Percentiles rank a stretch among this genome's conserved stretches.
phyloP scores from a whole-genome alignment of 768 basidiomycete genomes.

The Suillus luteus region DNA sequence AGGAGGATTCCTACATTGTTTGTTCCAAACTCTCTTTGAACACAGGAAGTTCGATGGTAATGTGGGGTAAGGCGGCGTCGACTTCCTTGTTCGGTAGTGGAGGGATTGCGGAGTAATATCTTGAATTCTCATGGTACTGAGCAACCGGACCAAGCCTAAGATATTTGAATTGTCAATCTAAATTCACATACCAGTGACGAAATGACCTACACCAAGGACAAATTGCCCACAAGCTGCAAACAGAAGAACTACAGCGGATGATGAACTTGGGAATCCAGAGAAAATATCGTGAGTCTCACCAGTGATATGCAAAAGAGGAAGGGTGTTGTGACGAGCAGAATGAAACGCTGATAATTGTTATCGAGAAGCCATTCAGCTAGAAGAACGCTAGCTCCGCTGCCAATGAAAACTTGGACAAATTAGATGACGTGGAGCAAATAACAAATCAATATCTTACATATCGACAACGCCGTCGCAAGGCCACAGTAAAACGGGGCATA shows the following conservation, averaged over 20 bases:
- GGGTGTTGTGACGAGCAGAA: slow-evolving; percentile 62
- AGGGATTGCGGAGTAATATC: slow-evolving; percentile 73
- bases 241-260: slow-evolving; percentile 60
- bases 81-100: slow-evolving; percentile 62
- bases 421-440: slow-evolving; percentile 12
- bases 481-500: slow-evolving; percentile 77
- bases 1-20: slow-evolving; percentile 60
- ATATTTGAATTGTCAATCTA: slow-evolving; percentile 2
- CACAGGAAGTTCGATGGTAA: slow-evolving; percentile 83
- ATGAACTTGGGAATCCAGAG: slow-evolving; percentile 15
- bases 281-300: slow-evolving; percentile 40
- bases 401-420: slow-evolving; percentile 61
- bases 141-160: slow-evolving; percentile 77
- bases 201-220: slow-evolving; percentile 58
- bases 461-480: slow-evolving; percentile 58
- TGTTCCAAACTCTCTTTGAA: slow-evolving; percentile 83
- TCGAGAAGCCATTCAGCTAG: slow-evolving; percentile 75
- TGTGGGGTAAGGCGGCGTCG: slow-evolving; percentile 66
- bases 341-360: slow-evolving; percentile 59
- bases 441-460: slow-evolving; percentile 49
- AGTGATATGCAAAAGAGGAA: slow-evolving; percentile 76
- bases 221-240: slow-evolving; percentile 63
- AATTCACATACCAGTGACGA: slow-evolving; percentile 8
- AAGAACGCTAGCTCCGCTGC: slow-evolving; percentile 56
- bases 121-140: slow-evolving; percentile 83